Percentiles rank a stretch among this genome's conserved stretches.
Evolutionary conservation across 1,284 basidiomycete species (phyloP).

Genomic region (Cryptococcus sp.): DNA sequence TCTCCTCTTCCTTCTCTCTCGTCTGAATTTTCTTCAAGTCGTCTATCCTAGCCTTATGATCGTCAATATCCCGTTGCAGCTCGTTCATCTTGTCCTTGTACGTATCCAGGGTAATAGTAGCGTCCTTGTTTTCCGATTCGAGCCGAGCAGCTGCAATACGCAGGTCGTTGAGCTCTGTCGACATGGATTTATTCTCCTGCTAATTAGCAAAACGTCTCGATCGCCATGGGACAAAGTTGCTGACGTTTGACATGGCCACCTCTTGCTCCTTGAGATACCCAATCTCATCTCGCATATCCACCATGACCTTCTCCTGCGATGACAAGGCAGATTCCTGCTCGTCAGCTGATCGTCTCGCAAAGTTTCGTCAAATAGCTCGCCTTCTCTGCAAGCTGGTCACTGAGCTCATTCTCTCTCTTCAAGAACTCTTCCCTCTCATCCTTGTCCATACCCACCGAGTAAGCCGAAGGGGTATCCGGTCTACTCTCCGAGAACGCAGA

Average conservation of each 20-base stretch:
- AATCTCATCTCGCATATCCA: slow-evolving; percentile 79
- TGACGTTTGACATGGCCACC: slow-evolving; percentile 63
- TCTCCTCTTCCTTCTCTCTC: slow-evolving; percentile 89
- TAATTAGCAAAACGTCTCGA: not conserved
- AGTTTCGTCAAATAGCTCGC: slow-evolving; percentile 26
- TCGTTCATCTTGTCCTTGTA: slow-evolving; percentile 93
- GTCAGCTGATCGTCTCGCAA: not conserved
- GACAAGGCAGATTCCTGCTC: slow-evolving; percentile 72
- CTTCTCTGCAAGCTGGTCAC: slow-evolving; percentile 84
- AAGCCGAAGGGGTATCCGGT: slow-evolving; percentile 39
- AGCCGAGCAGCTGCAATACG: slow-evolving; percentile 85
- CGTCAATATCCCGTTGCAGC: slow-evolving; percentile 80
- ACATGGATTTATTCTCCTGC: slow-evolving; percentile 83
- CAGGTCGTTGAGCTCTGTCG: slow-evolving; percentile 77
- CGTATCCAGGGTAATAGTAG: slow-evolving; percentile 88
- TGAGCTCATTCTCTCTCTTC: slow-evolving; percentile 92
- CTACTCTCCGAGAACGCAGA: slow-evolving; percentile 21
- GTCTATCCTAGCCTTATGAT: slow-evolving; percentile 72
- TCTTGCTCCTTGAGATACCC: slow-evolving; percentile 89
- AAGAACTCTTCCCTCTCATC: slow-evolving; percentile 98
- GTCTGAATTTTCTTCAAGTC: slow-evolving; percentile 77
- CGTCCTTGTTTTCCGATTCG: slow-evolving; percentile 93
- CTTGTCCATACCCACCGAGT: slow-evolving; percentile 76
- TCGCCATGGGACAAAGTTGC: not conserved
- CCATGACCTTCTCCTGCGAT: slow-evolving; percentile 52